Evolutionary conservation across 1,284 basidiomycete species (phyloP).

Genomic region (Limonomyces culmigenus): DNA sequence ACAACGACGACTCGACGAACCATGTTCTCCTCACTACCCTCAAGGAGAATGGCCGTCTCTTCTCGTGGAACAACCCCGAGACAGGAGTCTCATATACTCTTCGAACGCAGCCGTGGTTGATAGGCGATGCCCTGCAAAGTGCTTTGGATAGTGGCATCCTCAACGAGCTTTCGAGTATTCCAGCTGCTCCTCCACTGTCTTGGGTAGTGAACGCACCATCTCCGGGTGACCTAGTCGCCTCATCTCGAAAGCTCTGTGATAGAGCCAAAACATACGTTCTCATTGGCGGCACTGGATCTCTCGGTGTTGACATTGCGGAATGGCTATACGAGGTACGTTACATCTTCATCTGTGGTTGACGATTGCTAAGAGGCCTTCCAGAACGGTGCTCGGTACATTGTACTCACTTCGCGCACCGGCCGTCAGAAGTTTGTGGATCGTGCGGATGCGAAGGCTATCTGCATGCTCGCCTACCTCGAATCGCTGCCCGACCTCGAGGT

Average conservation of each 20-base stretch:
- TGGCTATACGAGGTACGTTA: slow-evolving; percentile 21
- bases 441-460: slow-evolving; percentile 10
- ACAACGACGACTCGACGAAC: neutral
- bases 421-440: slow-evolving; percentile 8
- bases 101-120: neutral
- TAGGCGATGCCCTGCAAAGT: neutral
- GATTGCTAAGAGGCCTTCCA: slow-evolving; percentile 6
- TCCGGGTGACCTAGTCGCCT: neutral
- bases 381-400: slow-evolving; percentile 20
- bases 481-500: slow-evolving; percentile 13
- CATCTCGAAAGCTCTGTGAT: neutral
- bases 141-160: too few species aligned
- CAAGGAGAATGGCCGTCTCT: neutral
- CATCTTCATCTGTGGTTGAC: neutral
- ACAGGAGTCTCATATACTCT: neutral
- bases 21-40: neutral
- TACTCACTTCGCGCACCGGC: slow-evolving; percentile 22
- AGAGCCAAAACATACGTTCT: neutral
- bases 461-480: slow-evolving; percentile 17
- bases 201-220: neutral
- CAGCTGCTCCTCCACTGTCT: neutral
- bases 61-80: neutral
- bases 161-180: too few species aligned
- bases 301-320: slow-evolving; percentile 12
- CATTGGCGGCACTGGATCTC: slow-evolving; percentile 1